Base-by-base conservation (phyloP, 495 filamentous ascomycete species). In the Choiromyces venosus region DNA sequence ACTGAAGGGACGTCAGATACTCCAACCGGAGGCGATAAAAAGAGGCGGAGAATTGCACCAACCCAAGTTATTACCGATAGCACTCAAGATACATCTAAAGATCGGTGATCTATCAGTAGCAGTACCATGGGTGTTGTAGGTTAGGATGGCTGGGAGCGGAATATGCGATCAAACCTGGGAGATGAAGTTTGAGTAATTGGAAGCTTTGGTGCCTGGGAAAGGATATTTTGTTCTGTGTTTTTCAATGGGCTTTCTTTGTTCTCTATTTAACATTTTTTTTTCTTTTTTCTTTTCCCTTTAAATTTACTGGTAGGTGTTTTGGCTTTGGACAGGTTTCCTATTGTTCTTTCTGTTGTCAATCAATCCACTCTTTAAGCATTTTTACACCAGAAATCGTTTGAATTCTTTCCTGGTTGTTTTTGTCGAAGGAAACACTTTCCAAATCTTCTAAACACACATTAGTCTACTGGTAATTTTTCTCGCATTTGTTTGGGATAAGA, bases 31-130 rank as follows among this genome's bases (percentile, higher is more conserved):
- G 65, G 80, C 68, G 69, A 77, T 66, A 72, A 86, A 38, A 96
- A 96, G 84, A 91, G 89, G 82, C 85, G 92, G 76, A 87, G 92
- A 68, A 88, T 96, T 72, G 91, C 91, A 19, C 93, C 92, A 9
- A 94, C 92, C 0, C 85, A 88, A 7, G 85, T 95, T 8, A 76
- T 72, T 9, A 46, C 36, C 25, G 64, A 71, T 67, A 44, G 25
- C 52, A n/a, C 46, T 25, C 4, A 37, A 69, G 18, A 21, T 40
- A 9, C 46, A 70, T 29, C 70, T 67, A 39, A 67, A 56, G 56
- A 69, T 72, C 21, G 68, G 67, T 37, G 37, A 25, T 16, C 69
- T 52, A 42, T 73, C 37, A 12, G n/a, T 38, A 46, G 10, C 19
- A 19, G 38, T 16, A 38, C 52, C 16, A 65, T 61, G 6, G 65